These are phyloP conservation scores for Trichoderma gamsii DNA, from an alignment of 495 filamentous ascomycete genomes.

Conservation along the genomic window DNA sequence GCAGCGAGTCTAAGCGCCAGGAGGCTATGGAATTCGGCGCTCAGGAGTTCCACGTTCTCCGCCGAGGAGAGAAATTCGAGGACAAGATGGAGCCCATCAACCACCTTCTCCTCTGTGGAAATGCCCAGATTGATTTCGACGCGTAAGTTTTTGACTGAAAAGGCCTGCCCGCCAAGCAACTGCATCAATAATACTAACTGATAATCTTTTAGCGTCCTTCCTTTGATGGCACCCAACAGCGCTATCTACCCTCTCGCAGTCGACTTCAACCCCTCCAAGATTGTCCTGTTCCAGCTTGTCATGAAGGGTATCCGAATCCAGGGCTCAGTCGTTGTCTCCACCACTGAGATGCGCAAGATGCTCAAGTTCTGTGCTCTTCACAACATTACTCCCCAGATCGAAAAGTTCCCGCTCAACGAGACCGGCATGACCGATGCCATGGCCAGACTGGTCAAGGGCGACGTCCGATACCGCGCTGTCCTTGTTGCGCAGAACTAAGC, in stretches of 20 bases:
- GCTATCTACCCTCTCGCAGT: constrained; percentile 74
- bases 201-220: constrained; percentile 57
- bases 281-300: constrained; percentile 65
- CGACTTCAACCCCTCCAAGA: constrained; percentile 41
- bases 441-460: not conserved
- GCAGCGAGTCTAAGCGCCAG: constrained; percentile 56
- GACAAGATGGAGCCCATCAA: constrained; percentile 69
- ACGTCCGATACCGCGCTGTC: constrained; percentile 5
- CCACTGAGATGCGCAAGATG: constrained; percentile 74
- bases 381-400: constrained; percentile 66
- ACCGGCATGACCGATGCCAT: constrained; percentile 50
- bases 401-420: constrained; percentile 63
- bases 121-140: not conserved
- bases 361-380: constrained; percentile 68
- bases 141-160: not conserved
- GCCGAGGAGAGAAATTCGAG: constrained; percentile 60
- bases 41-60: constrained; percentile 62
- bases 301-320: constrained; percentile 63
- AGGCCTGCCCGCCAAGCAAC: not conserved
- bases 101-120: constrained; percentile 63
- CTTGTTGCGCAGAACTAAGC: constrained; percentile 3
- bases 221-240: constrained; percentile 61
- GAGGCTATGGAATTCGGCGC: constrained; percentile 67
- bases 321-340: constrained; percentile 68
- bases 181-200: not conserved